Conservation (phyloP, 2,329 filamentous ascomycete genomes). For the Teratosphaeriaceae sp. region DNA sequence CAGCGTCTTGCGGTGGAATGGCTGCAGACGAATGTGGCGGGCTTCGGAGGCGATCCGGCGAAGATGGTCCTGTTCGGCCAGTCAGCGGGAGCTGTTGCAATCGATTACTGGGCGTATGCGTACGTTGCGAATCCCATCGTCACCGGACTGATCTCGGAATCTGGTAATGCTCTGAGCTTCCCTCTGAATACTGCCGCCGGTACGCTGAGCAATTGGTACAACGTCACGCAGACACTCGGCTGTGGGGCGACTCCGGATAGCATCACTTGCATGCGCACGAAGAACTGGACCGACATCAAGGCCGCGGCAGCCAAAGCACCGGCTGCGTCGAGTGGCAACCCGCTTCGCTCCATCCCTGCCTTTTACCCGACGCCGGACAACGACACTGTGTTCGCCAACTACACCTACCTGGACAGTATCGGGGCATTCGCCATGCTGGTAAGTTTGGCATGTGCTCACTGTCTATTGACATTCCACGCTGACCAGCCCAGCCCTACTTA, state of each 20-base stretch:
- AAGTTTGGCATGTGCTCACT: conserved; percentile 6
- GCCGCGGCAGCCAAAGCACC: conserved; percentile 17
- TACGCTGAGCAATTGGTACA: conserved; percentile 38
- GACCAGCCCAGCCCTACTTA: conserved; percentile 30
- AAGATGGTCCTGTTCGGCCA: conserved; percentile 24
- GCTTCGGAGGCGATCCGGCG: conserved; percentile 42
- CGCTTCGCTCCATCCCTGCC: conserved; percentile 23
- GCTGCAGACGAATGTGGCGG: conserved; percentile 44
- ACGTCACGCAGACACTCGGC: conserved; percentile 34
- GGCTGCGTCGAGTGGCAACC: conserved; percentile 13
- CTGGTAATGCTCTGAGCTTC: conserved; percentile 39
- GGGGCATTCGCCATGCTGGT: conserved; percentile 31
- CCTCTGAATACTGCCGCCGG: conserved; percentile 31
- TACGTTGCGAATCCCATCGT: conserved; percentile 33
- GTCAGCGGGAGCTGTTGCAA: conserved; percentile 20
- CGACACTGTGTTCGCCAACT: conserved; percentile 22
- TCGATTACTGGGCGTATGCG: conserved; percentile 29
- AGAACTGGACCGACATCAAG: conserved; percentile 13
- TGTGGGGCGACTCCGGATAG: conserved; percentile 30
- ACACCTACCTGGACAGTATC: conserved; percentile 14
- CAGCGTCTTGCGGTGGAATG: conserved; percentile 49
- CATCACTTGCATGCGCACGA: conserved; percentile 15
- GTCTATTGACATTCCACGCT: conserved; percentile 1
- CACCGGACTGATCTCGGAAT: conserved; percentile 32
- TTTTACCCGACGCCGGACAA: conserved; percentile 24